Percentiles rank a stretch among this genome's conserved stretches.
Evolutionary conservation across 768 basidiomycete genomes (phyloP).

Genomic region (Trametes meyenii): DNA sequence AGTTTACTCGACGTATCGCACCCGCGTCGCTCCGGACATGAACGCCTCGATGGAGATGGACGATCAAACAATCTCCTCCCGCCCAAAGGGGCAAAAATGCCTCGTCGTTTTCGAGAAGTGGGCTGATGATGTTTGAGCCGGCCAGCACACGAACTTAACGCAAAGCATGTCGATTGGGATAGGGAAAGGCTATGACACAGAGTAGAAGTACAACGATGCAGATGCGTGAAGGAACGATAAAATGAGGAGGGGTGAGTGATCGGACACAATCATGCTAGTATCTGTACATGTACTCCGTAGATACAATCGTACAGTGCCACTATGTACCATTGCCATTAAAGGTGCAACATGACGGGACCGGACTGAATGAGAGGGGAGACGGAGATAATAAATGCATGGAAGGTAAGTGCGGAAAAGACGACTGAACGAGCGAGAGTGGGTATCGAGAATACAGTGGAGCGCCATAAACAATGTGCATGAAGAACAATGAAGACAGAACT

Average conservation of each 20-base stretch:
- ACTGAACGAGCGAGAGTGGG: neutral
- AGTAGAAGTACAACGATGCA: neutral
- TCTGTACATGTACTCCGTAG: slow-evolving; percentile 12
- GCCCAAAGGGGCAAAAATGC: slow-evolving; percentile 27
- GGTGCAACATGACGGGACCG: neutral
- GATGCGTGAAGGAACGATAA: neutral
- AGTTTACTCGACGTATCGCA: slow-evolving; percentile 24
- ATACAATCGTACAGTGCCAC: slow-evolving; percentile 12
- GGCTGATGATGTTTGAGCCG: neutral
- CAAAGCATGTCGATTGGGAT: neutral
- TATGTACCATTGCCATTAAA: slow-evolving; percentile 2
- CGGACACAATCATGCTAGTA: neutral
- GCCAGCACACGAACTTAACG: neutral
- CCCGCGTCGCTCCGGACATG: slow-evolving; percentile 26
- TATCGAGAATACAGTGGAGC: neutral
- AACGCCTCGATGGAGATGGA: slow-evolving; percentile 25
- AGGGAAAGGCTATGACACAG: neutral
- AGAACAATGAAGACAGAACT: no score
- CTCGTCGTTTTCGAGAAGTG: slow-evolving; percentile 26
- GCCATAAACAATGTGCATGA: no score
- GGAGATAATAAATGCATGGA: neutral
- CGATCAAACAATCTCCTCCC: slow-evolving; percentile 26
- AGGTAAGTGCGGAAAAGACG: neutral
- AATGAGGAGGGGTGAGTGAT: neutral
- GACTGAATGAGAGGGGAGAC: neutral